These are phyloP conservation scores for Pseudogymnoascus sp. DNA, from an alignment of 2,329 filamentous ascomycete species.

Conservation along the genomic window DNA sequence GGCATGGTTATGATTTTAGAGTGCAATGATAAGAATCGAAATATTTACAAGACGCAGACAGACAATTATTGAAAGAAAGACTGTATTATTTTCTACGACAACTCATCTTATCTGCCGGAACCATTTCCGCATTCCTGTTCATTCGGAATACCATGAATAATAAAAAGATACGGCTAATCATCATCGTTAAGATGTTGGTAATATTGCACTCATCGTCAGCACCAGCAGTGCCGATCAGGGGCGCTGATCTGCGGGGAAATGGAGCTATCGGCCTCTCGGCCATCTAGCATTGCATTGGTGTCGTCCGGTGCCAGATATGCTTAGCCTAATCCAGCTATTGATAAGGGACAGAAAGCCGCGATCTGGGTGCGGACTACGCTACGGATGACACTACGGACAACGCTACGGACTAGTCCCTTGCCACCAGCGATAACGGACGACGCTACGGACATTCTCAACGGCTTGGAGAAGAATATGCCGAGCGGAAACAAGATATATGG, in stretches of 20 bases:
- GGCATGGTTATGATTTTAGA: background rate
- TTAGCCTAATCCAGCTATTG: background rate
- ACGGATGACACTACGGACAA: background rate
- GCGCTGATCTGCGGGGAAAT: background rate
- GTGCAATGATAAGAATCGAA: background rate
- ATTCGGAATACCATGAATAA: background rate
- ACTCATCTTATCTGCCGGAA: background rate
- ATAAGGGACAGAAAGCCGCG: background rate
- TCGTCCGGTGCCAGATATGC: background rate
- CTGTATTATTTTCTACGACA: background rate
- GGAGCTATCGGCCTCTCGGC: background rate
- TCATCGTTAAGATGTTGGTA: background rate
- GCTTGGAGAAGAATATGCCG: background rate
- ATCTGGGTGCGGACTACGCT: background rate
- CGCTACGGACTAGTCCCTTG: background rate
- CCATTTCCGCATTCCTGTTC: background rate
- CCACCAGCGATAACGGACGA: background rate
- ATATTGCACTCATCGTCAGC: background rate
- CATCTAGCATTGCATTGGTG: background rate
- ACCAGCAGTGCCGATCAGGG: background rate
- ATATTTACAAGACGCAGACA: background rate
- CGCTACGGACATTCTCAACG: background rate
- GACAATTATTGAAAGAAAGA: background rate
- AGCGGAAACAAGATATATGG: background rate
- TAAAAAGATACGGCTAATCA: background rate